Evolutionary conservation across 768 basidiomycete species (phyloP), one percentile per base, ranked within the genome.

Genomic region (Podaxis pistillaris): DNA sequence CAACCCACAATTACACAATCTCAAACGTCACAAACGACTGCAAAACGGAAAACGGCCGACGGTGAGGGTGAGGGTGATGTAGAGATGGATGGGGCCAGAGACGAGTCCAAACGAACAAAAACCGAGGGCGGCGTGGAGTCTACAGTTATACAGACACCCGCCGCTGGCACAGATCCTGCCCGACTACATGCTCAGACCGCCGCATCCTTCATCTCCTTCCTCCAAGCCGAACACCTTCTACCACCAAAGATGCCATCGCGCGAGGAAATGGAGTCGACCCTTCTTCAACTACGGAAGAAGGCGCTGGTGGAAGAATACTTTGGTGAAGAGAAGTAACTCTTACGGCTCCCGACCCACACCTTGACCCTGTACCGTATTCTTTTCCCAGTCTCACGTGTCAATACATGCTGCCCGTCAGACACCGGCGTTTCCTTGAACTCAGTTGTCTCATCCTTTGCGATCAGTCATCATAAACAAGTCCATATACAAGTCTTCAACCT

Each of bases 291-390:
- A 65, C 81, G 90, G 70, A 96, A 96, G 76, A 83, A 87, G 75
- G 88, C 88, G 22, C 74, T 96, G 49, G 85, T 93, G 60, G 89
- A 93, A 68, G 93, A 97, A 67, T 83, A 84, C 67, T 83, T 84
- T 63, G 82, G 83, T 19, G 75, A 77, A 59, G 71, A 71, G 56
- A 63, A 73, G 38, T 72, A 69, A 38, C 53, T 33, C 33, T 49
- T 19, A 33, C 38, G 56, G 22, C 30, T 58, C 24, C 44, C 41
- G 50, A 7, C 36, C 44, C 36, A 36, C 51, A 55, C 61, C 41
- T 47, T 52, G 52, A 63, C 52, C 19, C 50, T 63, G 51, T 62
- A 57, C 19, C 37, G 28, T 58, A 61, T 53, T 61, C 17, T 49
- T 61, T 68, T 59, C 62, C 46, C 46, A 5, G 17, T 22, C 17